These are phyloP conservation scores for Aphanomyces stellatus DNA, from an alignment of 352 stramenopile genomes.

Conservation along the genomic window DNA sequence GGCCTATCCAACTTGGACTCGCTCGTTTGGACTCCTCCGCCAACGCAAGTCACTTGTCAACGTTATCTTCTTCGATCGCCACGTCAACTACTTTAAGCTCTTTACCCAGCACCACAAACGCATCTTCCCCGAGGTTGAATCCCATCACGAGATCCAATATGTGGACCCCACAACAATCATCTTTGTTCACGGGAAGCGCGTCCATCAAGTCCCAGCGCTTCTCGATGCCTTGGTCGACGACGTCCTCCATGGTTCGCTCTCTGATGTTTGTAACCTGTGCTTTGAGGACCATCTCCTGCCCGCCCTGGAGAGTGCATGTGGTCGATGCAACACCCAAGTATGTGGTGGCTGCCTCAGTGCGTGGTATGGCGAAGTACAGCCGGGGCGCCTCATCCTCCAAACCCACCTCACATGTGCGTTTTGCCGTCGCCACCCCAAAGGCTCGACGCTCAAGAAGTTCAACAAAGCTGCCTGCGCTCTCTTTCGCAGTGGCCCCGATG, in stretches of 20 bases:
- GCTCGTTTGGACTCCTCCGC: background rate
- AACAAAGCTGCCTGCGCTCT: background rate
- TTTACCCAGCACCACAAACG: background rate
- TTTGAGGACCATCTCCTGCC: conserved; percentile 3
- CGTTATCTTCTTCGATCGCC: background rate
- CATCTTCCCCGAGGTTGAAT: conserved; percentile 1
- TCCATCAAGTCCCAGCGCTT: background rate
- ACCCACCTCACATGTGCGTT: conserved; percentile 7
- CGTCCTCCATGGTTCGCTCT: background rate
- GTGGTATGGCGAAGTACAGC: conserved; percentile 9
- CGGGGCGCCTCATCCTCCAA: background rate
- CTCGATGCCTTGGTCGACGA: background rate
- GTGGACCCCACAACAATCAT: background rate
- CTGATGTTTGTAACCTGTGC: conserved; percentile 5
- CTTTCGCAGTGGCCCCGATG: background rate
- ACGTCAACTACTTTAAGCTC: conserved; percentile 18
- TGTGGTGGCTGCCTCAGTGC: background rate
- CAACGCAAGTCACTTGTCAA: background rate
- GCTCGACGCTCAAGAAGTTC: background rate
- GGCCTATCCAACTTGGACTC: background rate
- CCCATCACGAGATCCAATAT: background rate
- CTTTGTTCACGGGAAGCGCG: background rate
- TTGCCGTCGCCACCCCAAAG: background rate
- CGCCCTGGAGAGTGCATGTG: background rate
- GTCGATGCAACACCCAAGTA: background rate